Conservation (phyloP, 2,329 filamentous ascomycete species). For the Aspergillus novoparasiticus region DNA sequence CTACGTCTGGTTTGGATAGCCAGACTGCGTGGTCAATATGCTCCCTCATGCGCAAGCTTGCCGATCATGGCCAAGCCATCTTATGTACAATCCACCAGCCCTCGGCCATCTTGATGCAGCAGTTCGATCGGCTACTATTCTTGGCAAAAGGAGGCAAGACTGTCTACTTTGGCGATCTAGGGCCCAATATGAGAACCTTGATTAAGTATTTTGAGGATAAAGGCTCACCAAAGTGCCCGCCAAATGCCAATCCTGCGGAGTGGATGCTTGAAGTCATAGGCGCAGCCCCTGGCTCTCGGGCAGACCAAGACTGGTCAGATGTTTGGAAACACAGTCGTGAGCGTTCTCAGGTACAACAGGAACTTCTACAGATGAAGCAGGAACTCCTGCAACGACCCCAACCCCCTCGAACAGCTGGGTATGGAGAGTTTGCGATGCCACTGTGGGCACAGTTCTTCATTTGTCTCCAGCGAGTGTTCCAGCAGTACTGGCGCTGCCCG, state of each 20-base stretch:
- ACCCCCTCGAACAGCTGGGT: constrained; percentile 53
- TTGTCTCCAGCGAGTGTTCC: constrained; percentile 73
- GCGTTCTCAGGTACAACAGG: constrained; percentile 49
- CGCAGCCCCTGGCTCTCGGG: constrained; percentile 62
- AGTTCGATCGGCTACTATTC: constrained; percentile 68
- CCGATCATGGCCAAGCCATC: constrained; percentile 85
- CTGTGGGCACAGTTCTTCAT: constrained; percentile 67
- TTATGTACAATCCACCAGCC: constrained; percentile 95
- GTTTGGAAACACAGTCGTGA: constrained; percentile 63
- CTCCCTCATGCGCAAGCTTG: constrained; percentile 81
- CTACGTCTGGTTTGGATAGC: constrained; percentile 86
- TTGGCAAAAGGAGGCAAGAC: constrained; percentile 65
- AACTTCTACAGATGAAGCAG: constrained; percentile 44
- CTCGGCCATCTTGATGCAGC: constrained; percentile 86
- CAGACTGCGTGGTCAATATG: constrained; percentile 91
- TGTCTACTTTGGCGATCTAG: constrained; percentile 69
- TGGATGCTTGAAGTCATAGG: constrained; percentile 62
- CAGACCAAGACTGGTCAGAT: constrained; percentile 64
- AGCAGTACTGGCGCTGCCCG: constrained; percentile 88
- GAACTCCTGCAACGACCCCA: constrained; percentile 33
- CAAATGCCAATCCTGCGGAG: constrained; percentile 68
- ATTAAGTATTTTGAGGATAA: constrained; percentile 65
- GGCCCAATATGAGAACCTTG: constrained; percentile 57
- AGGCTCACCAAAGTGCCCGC: constrained; percentile 60
- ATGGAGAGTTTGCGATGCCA: constrained; percentile 77